phyloP scores from a whole-genome alignment of 2,329 filamentous ascomycete species.

The Drechslera avenae region DNA sequence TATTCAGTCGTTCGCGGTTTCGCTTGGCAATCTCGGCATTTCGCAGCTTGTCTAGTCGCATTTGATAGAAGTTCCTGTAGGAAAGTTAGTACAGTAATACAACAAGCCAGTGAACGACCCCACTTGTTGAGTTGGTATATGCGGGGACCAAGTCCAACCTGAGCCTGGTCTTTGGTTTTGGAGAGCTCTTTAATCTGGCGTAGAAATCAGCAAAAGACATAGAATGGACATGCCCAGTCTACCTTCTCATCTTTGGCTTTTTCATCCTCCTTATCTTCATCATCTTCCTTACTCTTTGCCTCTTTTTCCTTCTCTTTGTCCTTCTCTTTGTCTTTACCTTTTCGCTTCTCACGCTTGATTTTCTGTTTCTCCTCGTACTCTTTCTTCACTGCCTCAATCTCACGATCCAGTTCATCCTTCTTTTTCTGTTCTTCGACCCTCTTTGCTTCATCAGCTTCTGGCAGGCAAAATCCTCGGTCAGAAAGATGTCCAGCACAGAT shows the following conservation, averaged over 20 bases:
- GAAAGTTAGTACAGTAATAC: background rate
- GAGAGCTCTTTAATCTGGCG: conserved; percentile 55
- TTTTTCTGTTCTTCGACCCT: conserved; percentile 60
- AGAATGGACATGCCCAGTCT: background rate
- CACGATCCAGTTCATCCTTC: conserved; percentile 54
- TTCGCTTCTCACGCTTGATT: conserved; percentile 60
- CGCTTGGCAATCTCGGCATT: conserved; percentile 79
- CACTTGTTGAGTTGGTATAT: conserved; percentile 85
- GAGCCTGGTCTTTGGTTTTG: conserved; percentile 52
- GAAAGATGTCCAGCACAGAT: conserved; percentile 82
- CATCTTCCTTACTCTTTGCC: conserved; percentile 65
- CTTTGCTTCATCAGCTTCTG: conserved; percentile 72
- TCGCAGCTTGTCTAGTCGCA: conserved; percentile 77
- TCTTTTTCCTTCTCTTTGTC: conserved; percentile 65
- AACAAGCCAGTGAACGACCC: conserved; percentile 1
- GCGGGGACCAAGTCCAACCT: conserved; percentile 70
- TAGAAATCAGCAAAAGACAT: conserved; percentile 8
- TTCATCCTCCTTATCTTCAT: conserved; percentile 67
- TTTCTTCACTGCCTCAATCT: conserved; percentile 57
- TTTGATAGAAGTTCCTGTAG: conserved; percentile 79
- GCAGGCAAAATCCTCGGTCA: conserved; percentile 77
- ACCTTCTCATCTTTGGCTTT: conserved; percentile 66
- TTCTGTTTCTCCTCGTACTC: conserved; percentile 61
- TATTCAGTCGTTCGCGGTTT: conserved; percentile 78
- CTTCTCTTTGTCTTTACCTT: conserved; percentile 57